Base-by-base conservation (phyloP, 768 basidiomycete species). In the Amanita pallidorosea region DNA sequence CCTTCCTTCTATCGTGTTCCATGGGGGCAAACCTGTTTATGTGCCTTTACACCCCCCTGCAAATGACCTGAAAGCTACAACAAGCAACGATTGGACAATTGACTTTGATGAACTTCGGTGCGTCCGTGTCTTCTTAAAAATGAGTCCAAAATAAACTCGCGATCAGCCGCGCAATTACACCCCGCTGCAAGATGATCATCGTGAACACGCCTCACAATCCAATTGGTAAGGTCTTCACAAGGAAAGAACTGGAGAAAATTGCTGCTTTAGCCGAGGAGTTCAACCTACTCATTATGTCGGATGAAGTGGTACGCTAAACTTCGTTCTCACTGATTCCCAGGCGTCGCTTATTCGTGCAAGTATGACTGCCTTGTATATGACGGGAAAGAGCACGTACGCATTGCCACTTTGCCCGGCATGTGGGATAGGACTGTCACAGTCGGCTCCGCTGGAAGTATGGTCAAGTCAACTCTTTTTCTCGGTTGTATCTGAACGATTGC, bases 351-450 rank as follows among this genome's bases (percentile, higher is more conserved):
- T 33, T 27, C 41, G 6, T 45, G 36, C 11, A 38, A 95, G 88
- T 99, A 99, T 65, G 96, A 99, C 60, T 87, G 85, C 58, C 81
- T 99, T 35, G 80, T 93, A 13, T 96, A 85, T 57, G 89, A 93
- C 58, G 80, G 75, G 33, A 83, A 85, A 60, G 83, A 95, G 60
- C 96, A 99, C 65, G 72, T 93, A 49, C 84, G 95, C 49, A 86
- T 98, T 58, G 94, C 95, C 3, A 89, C 73, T 33, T 75, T 99
- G n/a, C 94, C 93, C 5, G 90, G 92, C 18, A 96, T 98, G 89
- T 98, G 94, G 94, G 89, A 97, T 57, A 82, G 96, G 40, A 99
- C 96, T 0, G 83, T 99, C 38, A 97, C 95, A 6, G 89, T 97
- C 49, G 83, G 87, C 36, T 94, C 91, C n/a, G 94, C 89, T 25